phyloP scores from a whole-genome alignment of 495 filamentous ascomycete species.

The Hyphodiscus hymeniophilus region DNA sequence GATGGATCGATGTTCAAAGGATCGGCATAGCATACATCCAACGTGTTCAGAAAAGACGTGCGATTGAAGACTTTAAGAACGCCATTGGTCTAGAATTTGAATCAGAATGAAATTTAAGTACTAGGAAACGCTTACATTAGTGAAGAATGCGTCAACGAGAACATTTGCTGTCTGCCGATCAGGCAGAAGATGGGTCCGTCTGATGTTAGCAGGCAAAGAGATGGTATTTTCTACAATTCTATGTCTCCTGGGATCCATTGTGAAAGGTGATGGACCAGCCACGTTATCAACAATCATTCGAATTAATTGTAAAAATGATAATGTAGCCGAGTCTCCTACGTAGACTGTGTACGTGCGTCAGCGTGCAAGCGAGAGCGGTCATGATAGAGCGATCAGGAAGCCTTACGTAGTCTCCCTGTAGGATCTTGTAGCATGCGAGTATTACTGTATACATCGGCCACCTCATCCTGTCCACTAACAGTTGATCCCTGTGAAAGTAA shows the following conservation, averaged over 20 bases:
- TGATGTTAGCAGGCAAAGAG: constrained; percentile 30
- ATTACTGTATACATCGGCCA: constrained; percentile 47
- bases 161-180: constrained; percentile 44
- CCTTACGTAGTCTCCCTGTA: constrained; percentile 46
- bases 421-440: constrained; percentile 52
- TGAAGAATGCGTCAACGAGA: constrained; percentile 51
- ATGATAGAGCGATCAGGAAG: too few relatives aligned
- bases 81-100: constrained; percentile 39
- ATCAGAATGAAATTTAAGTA: neutral
- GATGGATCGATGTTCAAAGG: constrained; percentile 39
- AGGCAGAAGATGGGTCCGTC: constrained; percentile 36
- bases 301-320: constrained; percentile 64
- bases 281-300: constrained; percentile 64
- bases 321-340: constrained; percentile 63
- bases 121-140: constrained; percentile 37
- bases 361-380: too few relatives aligned
- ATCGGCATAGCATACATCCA: constrained; percentile 45
- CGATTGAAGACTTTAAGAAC: constrained; percentile 46
- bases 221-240: constrained; percentile 58
- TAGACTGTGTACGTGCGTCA: constrained; percentile 51
- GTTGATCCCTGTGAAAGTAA: neutral
- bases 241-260: constrained; percentile 59
- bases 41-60: constrained; percentile 34
- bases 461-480: constrained; percentile 40
- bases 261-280: constrained; percentile 58